These are phyloP conservation scores for Besnoitia besnoiti DNA, from an alignment of 169 alveolate species.

Conservation along the genomic window DNA sequence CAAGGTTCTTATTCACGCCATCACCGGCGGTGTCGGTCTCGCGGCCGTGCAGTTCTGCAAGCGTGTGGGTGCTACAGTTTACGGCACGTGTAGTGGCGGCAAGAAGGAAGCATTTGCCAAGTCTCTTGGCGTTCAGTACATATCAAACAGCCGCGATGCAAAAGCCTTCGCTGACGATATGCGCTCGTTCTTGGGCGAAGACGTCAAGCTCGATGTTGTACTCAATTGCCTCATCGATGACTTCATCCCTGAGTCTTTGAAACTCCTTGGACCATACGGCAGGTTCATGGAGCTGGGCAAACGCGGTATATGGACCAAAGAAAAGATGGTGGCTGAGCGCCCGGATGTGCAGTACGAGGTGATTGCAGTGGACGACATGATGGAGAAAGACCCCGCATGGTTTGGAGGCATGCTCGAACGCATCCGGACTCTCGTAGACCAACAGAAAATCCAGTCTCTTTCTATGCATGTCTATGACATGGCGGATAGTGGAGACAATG, in stretches of 20 bases:
- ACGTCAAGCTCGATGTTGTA: constrained; percentile 72
- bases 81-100: constrained; percentile 78
- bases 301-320: constrained; percentile 73
- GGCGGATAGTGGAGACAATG: constrained; percentile 52
- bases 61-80: constrained; percentile 76
- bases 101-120: constrained; percentile 70
- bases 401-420: constrained; percentile 71
- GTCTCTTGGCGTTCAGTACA: constrained; percentile 70
- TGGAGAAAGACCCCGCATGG: constrained; percentile 76
- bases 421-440: constrained; percentile 54
- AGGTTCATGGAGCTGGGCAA: constrained; percentile 82
- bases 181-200: constrained; percentile 55
- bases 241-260: constrained; percentile 72
- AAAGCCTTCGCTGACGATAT: constrained; percentile 70
- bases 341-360: constrained; percentile 71
- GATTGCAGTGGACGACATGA: constrained; percentile 74
- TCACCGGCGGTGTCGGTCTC: constrained; percentile 79
- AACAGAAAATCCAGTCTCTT: constrained; percentile 45
- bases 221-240: constrained; percentile 74
- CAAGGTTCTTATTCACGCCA: constrained; percentile 74
- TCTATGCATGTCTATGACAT: constrained; percentile 68
- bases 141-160: constrained; percentile 76
- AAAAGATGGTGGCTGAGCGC: constrained; percentile 61
- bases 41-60: constrained; percentile 76
- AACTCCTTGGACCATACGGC: constrained; percentile 73